Evolutionary conservation across 805 yeast genomes (phyloP).

Genomic region (Cyberlindnera japonica): DNA sequence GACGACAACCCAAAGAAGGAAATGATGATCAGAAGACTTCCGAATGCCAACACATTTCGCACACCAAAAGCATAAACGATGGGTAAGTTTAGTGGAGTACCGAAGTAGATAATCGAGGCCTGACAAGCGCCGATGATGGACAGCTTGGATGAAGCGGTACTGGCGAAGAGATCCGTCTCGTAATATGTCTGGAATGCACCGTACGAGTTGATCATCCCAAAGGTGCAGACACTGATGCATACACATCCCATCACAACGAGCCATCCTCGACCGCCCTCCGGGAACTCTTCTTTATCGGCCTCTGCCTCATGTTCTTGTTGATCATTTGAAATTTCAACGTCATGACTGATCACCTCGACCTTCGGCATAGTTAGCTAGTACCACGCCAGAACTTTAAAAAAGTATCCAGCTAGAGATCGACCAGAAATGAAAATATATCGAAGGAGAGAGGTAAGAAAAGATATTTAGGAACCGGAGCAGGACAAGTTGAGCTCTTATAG

Average conservation of each 20-base stretch:
- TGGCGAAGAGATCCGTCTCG: slow-evolving; percentile 21
- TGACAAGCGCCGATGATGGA: slow-evolving; percentile 27
- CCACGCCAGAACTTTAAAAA: no score
- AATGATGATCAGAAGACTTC: slow-evolving; percentile 13
- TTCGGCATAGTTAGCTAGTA: no score
- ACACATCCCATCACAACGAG: slow-evolving; percentile 22
- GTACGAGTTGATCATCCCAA: slow-evolving; percentile 25
- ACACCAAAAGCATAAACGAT: slow-evolving; percentile 22
- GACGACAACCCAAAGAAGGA: slow-evolving; percentile 24
- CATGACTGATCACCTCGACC: no score
- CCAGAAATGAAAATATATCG: no score
- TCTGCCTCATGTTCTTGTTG: slow-evolving; percentile 4
- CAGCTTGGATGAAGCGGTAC: slow-evolving; percentile 15
- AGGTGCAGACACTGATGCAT: slow-evolving; percentile 15
- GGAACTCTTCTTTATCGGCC: slow-evolving; percentile 16
- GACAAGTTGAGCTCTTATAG: no score
- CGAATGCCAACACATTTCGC: slow-evolving; percentile 12
- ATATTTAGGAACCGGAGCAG: no score
- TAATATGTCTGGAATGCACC: slow-evolving; percentile 25
- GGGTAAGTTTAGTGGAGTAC: slow-evolving; percentile 18
- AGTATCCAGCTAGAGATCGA: no score
- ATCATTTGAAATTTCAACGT: not conserved
- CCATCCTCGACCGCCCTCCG: slow-evolving; percentile 25
- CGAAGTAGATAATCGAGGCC: slow-evolving; percentile 20
- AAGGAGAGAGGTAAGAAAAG: no score